Conservation (phyloP, 306 rosid genomes). For the Glycine tomentella region DNA sequence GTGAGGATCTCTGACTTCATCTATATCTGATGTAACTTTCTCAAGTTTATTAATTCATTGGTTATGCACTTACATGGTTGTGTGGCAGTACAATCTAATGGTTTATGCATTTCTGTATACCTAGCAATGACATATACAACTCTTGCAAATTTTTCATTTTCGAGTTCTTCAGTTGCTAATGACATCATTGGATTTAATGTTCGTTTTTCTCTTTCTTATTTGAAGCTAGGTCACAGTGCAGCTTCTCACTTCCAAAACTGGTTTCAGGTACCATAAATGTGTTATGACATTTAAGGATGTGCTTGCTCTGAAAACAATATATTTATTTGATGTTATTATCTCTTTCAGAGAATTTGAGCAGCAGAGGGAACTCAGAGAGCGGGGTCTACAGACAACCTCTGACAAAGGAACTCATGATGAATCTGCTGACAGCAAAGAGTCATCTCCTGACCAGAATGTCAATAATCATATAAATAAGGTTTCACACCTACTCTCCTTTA, state of each 20-base stretch:
- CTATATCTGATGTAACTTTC: conserved; percentile 37
- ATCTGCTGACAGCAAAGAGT: conserved; percentile 70
- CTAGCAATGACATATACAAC: conserved; percentile 22
- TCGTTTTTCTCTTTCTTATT: conserved; percentile 49
- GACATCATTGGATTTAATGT: conserved; percentile 38
- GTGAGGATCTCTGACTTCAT: conserved; percentile 65
- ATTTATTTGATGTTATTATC: conserved; percentile 49
- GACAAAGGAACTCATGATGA: conserved; percentile 72
- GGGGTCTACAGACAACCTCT: conserved; percentile 80
- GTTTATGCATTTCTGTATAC: conserved; percentile 37
- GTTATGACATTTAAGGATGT: conserved; percentile 46
- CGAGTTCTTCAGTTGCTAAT: conserved; percentile 39
- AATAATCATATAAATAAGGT: conserved; percentile 80
- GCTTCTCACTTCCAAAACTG: conserved; percentile 99
- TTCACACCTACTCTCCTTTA: background rate
- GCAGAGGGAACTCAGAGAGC: conserved; percentile 98
- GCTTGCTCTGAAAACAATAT: conserved; percentile 42
- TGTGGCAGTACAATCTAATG: conserved; percentile 17
- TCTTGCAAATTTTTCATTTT: conserved; percentile 35
- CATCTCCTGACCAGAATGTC: conserved; percentile 68
- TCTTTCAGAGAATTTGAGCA: conserved; percentile 96
- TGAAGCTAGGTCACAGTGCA: conserved; percentile 93
- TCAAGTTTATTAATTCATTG: conserved; percentile 15
- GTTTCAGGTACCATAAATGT: conserved; percentile 79
- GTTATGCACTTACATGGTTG: conserved; percentile 23